Conservation (phyloP, 2,329 filamentous ascomycete species). For the Diaporthe citrichinensis region DNA sequence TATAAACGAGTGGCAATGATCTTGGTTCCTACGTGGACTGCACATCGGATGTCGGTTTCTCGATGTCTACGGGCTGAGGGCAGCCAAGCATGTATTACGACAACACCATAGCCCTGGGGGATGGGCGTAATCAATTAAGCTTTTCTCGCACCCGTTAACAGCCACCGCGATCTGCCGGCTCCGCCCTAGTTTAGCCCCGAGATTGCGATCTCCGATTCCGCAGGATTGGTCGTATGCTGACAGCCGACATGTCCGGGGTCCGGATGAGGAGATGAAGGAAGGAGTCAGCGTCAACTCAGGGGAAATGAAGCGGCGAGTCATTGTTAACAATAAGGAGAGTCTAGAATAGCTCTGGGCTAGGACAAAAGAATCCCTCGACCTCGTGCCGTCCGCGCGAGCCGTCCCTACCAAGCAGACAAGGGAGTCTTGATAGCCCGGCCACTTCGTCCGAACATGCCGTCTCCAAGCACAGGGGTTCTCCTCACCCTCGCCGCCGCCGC, state of each 20-base stretch:
- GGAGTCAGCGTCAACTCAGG: not conserved
- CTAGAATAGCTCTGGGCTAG: not conserved
- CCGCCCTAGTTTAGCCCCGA: not conserved
- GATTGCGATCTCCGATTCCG: not conserved
- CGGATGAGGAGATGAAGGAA: not conserved
- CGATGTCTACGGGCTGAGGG: not conserved
- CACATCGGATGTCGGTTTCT: not conserved
- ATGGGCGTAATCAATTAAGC: not conserved
- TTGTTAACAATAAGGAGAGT: not conserved
- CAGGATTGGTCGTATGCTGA: not conserved
- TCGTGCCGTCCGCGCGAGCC: not conserved
- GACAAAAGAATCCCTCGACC: not conserved
- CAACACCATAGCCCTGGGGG: not conserved
- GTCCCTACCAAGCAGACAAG: not conserved
- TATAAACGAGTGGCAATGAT: not conserved
- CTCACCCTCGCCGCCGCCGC: conserved; percentile 1
- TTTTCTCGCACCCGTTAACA: not conserved
- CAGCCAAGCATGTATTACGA: no score
- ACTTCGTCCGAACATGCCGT: conserved; percentile 4
- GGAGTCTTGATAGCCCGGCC: not conserved
- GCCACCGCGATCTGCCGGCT: not conserved
- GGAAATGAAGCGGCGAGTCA: conserved; percentile 15
- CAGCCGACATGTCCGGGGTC: not conserved
- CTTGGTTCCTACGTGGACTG: not conserved
- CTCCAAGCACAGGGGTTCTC: conserved; percentile 2